Conservation (phyloP, 2,329 filamentous ascomycete species). For the Amauroascus niger region DNA sequence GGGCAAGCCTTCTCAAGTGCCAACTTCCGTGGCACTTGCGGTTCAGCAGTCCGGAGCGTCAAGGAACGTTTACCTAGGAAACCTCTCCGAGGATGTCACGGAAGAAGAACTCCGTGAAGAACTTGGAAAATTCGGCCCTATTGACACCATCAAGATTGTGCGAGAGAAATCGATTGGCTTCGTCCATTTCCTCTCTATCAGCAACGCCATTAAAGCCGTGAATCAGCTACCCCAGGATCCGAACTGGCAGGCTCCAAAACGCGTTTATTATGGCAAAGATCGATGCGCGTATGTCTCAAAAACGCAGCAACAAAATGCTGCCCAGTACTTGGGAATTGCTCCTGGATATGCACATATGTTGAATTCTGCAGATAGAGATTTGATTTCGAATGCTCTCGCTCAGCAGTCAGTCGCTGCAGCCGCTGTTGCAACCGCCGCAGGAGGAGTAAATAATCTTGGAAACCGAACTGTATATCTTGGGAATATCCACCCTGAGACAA, state of each 20-base stretch:
- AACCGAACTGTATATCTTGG: constrained; percentile 97
- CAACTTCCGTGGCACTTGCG: constrained; percentile 90
- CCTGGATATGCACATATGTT: constrained; percentile 94
- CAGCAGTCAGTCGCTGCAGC: constrained; percentile 97
- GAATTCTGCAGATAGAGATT: constrained; percentile 87
- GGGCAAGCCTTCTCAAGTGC: constrained; percentile 97
- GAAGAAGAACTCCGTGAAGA: constrained; percentile 93
- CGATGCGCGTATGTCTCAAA: constrained; percentile 97
- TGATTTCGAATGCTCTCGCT: constrained; percentile 91
- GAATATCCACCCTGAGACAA: constrained; percentile 98
- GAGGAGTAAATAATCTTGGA: constrained; percentile 92
- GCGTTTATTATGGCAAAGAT: constrained; percentile 98
- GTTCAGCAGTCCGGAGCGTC: constrained; percentile 97
- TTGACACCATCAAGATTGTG: constrained; percentile 96
- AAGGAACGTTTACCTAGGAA: constrained; percentile 92
- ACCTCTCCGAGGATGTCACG: constrained; percentile 76
- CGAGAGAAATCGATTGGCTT: constrained; percentile 97
- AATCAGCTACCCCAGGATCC: constrained; percentile 89
- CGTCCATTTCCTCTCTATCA: constrained; percentile 92
- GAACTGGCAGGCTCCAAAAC: constrained; percentile 91
- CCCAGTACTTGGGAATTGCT: constrained; percentile 93
- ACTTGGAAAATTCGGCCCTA: constrained; percentile 87
- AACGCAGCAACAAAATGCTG: constrained; percentile 98
- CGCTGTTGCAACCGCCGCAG: constrained; percentile 89
- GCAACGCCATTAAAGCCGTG: constrained; percentile 96